Evolutionary conservation across 345 rosid genomes (phyloP).

Genomic region (Lagerstroemia speciosa): DNA sequence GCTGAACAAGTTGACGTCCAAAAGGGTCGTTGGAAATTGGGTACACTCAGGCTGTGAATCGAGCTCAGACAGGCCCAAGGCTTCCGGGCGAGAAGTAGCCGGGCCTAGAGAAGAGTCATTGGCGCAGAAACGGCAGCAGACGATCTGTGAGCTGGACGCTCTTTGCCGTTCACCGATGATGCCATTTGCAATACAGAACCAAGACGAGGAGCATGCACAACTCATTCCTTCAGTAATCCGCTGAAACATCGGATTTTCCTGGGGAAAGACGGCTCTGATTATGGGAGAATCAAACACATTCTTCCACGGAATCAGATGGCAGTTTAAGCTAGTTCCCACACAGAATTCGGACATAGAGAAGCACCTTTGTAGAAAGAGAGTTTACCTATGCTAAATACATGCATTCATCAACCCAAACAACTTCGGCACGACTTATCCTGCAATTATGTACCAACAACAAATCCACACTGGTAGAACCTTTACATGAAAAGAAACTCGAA

Average conservation of each 20-base stretch:
- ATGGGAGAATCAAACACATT: too few relatives aligned
- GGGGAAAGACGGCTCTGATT: too few relatives aligned
- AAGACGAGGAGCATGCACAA: neutral
- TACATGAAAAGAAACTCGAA: neutral
- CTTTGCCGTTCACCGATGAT: slow-evolving; percentile 16
- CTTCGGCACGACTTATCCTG: neutral
- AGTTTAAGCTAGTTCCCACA: neutral
- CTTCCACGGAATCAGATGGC: neutral
- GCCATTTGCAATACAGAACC: neutral
- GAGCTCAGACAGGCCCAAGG: too few relatives aligned
- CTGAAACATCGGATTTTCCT: too few relatives aligned
- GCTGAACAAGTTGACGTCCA: slow-evolving; percentile 48
- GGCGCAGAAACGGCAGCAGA: slow-evolving; percentile 88
- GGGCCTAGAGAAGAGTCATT: slow-evolving; percentile 87
- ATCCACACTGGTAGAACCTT: neutral
- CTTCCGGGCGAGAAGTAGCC: slow-evolving; percentile 96
- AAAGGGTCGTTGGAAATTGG: too few relatives aligned
- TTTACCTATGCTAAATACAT: neutral
- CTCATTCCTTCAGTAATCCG: too few relatives aligned
- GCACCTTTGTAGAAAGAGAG: neutral
- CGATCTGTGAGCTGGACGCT: slow-evolving; percentile 38
- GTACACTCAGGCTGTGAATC: too few relatives aligned
- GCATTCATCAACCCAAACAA: neutral
- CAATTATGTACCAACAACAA: neutral
- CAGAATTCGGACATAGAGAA: neutral